phyloP scores from a whole-genome alignment of 108 stramenopile genomes.

The Cyclotella baltica region DNA sequence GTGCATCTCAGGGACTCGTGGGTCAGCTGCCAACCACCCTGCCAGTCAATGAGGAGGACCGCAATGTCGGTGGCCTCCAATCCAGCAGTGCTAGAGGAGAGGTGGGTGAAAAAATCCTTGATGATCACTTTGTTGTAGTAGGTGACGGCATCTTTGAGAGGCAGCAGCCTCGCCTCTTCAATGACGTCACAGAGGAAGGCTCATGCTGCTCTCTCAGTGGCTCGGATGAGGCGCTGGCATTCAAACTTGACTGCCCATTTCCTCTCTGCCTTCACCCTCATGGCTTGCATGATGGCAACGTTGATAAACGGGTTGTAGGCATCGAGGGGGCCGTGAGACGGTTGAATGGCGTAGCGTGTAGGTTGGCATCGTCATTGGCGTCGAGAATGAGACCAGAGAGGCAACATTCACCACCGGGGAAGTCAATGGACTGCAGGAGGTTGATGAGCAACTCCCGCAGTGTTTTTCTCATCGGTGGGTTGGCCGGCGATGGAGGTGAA shows the following conservation, averaged over 20 bases:
- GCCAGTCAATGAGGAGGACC: not conserved
- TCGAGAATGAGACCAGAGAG: not conserved
- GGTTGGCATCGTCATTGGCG: not conserved
- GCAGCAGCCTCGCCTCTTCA: not conserved
- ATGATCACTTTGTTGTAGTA: not conserved
- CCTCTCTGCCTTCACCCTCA: not conserved
- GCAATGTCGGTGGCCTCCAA: not conserved
- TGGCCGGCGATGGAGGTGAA: not conserved
- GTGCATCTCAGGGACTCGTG: not conserved
- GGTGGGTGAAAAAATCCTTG: not conserved
- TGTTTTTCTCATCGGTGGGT: not conserved
- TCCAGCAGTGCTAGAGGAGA: not conserved
- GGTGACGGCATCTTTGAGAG: not conserved
- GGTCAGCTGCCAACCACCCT: not conserved
- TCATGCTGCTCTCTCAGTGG: not conserved
- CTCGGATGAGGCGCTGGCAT: not conserved
- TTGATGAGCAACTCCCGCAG: not conserved
- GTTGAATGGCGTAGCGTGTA: not conserved
- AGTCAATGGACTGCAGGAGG: conserved; percentile 1
- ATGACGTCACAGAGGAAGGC: not conserved
- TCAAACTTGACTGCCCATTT: not conserved
- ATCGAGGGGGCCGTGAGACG: not conserved
- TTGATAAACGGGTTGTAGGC: not conserved
- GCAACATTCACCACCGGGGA: not conserved
- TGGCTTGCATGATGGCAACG: not conserved